Conservation (phyloP, 495 filamentous ascomycete genomes). For the Xanthoparmelia taractica region DNA sequence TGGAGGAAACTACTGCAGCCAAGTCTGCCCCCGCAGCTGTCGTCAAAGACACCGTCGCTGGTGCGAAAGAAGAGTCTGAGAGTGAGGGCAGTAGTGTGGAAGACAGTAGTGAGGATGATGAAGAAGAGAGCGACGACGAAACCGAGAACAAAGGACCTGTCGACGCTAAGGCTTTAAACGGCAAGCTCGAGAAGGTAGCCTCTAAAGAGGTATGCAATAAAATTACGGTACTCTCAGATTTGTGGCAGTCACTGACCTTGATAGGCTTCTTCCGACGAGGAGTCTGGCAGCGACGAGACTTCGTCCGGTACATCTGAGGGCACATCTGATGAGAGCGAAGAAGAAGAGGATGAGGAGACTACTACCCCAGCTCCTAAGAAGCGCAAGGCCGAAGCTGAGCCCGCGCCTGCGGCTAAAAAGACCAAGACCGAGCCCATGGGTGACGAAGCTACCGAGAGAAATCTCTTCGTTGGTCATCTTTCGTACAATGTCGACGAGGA, state of each 20-base stretch:
- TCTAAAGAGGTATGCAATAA: constrained; percentile 12
- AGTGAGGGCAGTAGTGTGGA: too few relatives aligned
- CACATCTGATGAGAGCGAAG: constrained; percentile 48
- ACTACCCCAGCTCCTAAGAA: constrained; percentile 58
- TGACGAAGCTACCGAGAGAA: constrained; percentile 54
- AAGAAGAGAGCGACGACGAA: constrained; percentile 16
- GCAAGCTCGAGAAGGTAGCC: constrained; percentile 20
- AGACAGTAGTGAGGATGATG: constrained; percentile 25
- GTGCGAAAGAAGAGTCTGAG: constrained; percentile 17
- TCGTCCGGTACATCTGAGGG: constrained; percentile 34
- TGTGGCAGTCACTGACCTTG: not conserved
- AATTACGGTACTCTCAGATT: constrained; percentile 30
- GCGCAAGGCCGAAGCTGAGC: constrained; percentile 76
- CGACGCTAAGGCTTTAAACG: constrained; percentile 25
- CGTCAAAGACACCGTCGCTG: constrained; percentile 7
- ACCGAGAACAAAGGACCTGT: constrained; percentile 28
- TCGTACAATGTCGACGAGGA: constrained; percentile 95
- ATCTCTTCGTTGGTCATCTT: constrained; percentile 87
- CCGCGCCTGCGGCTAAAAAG: constrained; percentile 66
- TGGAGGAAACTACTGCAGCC: constrained; percentile 21
- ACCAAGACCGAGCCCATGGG: constrained; percentile 55
- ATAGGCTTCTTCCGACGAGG: constrained; percentile 16
- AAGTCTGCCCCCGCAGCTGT: constrained; percentile 7
- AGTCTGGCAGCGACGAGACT: constrained; percentile 34
- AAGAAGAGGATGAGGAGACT: constrained; percentile 37